Evolutionary conservation across 2,329 filamentous ascomycete genomes (phyloP), one percentile per base, ranked within the genome.

Genomic region (Nemania sp.): DNA sequence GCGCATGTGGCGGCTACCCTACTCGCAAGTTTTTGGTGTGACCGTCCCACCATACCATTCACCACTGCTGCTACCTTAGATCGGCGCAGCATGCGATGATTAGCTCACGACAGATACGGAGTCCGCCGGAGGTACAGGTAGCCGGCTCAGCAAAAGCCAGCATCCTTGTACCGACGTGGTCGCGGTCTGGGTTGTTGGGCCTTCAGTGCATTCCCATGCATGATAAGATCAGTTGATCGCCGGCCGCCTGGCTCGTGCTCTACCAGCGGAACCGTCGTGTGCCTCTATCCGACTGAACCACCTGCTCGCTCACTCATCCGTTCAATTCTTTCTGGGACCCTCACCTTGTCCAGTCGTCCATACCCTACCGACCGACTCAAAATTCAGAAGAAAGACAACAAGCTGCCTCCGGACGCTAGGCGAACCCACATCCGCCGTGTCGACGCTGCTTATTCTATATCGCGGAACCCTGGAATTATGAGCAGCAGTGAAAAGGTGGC

Each of bases 201-300:
- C 20, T 41, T 7, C 26, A 43, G 37, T 53, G 54, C 39, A 53
- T 36, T n/a, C 33, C 23, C 43, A 48, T 59, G 54, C 54, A 57
- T 43, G 49, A 54, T 57, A 54, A 54, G 54, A 51, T 43, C 34
- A 51, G 31, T 42, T 28, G 46, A 52, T 34, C 41, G 20, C 53
- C 56, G 52, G 56, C 57, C 57, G 50, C 46, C 50, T 52, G 34
- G 47, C 58, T 59, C 26, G 33, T 55, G 53, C 57, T 60, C 57
- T 56, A 28, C 37, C 22, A 44, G 20, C 43, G 49, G 49, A 52
- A 55, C 48, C 58, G 58, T 58, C 57, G 42, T 50, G 56, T 61
- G 58, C 54, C 53, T 59, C 57, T 65, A 65, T 59, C 63, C 64
- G 64, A 63, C 52, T 47, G 34, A 49, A 41, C n/a, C 40, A 39